These are phyloP conservation scores for Hymenoscyphus albidus DNA, from an alignment of 2,329 filamentous ascomycete species.

Conservation along the genomic window DNA sequence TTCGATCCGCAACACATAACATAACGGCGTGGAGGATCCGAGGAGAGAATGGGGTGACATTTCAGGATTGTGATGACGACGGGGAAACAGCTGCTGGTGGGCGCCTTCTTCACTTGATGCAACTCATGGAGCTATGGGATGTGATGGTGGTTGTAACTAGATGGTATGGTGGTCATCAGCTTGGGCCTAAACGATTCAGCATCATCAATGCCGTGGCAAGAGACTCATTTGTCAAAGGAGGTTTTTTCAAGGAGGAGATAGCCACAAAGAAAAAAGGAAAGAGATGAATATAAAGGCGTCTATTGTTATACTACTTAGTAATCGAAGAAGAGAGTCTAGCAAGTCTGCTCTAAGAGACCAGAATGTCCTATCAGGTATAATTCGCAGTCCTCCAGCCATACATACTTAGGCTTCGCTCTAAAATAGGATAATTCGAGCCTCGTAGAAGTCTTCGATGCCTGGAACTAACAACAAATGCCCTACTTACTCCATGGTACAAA, in stretches of 20 bases:
- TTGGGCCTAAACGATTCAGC: constrained; percentile 86
- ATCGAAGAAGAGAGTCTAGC: too few relatives aligned
- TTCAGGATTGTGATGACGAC: constrained; percentile 94
- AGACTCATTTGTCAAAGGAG: constrained; percentile 77
- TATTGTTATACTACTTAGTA: not conserved
- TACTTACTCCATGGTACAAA: too few relatives aligned
- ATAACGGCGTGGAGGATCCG: constrained; percentile 91
- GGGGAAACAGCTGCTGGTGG: constrained; percentile 90
- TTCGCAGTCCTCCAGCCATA: not conserved
- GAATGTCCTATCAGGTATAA: not conserved
- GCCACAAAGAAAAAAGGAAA: constrained; percentile 40
- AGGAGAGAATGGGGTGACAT: constrained; percentile 49
- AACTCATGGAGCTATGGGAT: constrained; percentile 92
- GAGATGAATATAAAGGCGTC: constrained; percentile 16
- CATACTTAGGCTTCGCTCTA: not conserved
- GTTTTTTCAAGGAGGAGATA: constrained; percentile 56
- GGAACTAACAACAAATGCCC: too few relatives aligned
- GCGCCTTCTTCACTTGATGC: constrained; percentile 82
- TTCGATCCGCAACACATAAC: constrained; percentile 87
- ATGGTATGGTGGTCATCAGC: constrained; percentile 90
- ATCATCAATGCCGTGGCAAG: constrained; percentile 84
- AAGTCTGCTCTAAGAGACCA: too few relatives aligned
- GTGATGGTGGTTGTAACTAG: constrained; percentile 87
- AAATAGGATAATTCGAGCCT: too few relatives aligned
- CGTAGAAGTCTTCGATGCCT: too few relatives aligned